phyloP scores from a whole-genome alignment of 768 basidiomycete genomes.

The Mycena sanguinolenta region DNA sequence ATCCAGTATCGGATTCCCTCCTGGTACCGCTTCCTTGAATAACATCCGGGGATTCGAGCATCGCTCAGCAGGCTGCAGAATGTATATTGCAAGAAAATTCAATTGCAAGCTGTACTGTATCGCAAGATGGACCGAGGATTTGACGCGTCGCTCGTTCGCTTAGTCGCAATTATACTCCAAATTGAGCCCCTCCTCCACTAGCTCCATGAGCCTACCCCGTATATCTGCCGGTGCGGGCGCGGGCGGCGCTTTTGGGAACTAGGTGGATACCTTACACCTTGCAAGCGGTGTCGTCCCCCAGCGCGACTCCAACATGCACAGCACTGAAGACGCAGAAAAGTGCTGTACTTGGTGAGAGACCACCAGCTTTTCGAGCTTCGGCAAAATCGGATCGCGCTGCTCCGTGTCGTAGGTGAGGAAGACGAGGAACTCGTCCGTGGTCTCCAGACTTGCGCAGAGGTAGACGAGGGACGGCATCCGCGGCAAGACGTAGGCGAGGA shows the following conservation, averaged over 20 bases:
- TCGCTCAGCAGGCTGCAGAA: too few species aligned
- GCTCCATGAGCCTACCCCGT: not conserved
- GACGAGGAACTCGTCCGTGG: conserved; percentile 7
- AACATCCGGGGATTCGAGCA: too few species aligned
- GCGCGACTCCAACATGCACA: conserved; percentile 17
- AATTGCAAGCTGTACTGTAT: too few species aligned
- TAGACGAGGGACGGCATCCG: conserved; percentile 9
- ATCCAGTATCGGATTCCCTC: too few species aligned
- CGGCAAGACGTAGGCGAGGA: too few species aligned
- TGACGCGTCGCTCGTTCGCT: not conserved
- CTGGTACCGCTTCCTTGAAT: too few species aligned
- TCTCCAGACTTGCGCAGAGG: not conserved
- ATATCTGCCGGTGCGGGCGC: not conserved
- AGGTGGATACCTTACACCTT: not conserved
- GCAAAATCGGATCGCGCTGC: not conserved
- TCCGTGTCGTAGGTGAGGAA: conserved; percentile 18
- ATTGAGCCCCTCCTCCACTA: conserved; percentile 3
- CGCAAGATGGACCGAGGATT: too few species aligned
- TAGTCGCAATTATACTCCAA: not conserved
- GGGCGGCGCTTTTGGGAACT: not conserved
- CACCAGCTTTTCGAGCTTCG: not conserved
- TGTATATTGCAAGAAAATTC: too few species aligned
- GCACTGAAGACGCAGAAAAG: conserved; percentile 1
- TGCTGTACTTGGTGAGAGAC: not conserved
- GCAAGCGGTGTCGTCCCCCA: conserved; percentile 22